Conservation (phyloP, 2,329 filamentous ascomycete genomes). For the Penicillium sp. region DNA sequence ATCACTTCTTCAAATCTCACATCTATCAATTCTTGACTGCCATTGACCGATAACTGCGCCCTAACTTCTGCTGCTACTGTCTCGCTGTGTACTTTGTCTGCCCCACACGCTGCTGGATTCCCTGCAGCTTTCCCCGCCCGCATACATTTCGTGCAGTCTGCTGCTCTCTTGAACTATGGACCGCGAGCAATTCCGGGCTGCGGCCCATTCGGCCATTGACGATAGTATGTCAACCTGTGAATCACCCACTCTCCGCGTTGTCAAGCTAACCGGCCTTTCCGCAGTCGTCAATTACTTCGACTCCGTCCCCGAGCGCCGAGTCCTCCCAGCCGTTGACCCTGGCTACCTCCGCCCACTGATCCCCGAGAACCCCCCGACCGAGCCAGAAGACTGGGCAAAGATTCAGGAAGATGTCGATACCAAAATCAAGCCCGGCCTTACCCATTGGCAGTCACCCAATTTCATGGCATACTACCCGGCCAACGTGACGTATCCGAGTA, state of each 20-base stretch:
- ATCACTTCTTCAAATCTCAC: neutral
- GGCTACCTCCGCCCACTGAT: slow-evolving; percentile 84
- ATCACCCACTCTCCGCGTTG: neutral
- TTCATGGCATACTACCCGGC: slow-evolving; percentile 97
- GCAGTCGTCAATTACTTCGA: slow-evolving; percentile 83
- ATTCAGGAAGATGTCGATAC: slow-evolving; percentile 82
- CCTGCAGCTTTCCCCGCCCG: neutral
- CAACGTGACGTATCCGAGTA: slow-evolving; percentile 75
- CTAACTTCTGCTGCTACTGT: neutral
- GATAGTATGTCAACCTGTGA: slow-evolving; percentile 64
- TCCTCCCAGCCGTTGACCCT: slow-evolving; percentile 76
- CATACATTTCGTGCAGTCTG: neutral
- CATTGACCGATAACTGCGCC: neutral
- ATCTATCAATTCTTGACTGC: neutral
- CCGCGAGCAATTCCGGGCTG: slow-evolving; percentile 72
- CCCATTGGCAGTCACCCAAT: slow-evolving; percentile 91
- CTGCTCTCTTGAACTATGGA: slow-evolving; percentile 61
- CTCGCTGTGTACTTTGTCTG: neutral
- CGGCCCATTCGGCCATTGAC: slow-evolving; percentile 76
- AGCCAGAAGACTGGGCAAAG: slow-evolving; percentile 70
- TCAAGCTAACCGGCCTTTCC: neutral
- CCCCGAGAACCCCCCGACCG: slow-evolving; percentile 65
- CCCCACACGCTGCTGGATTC: neutral
- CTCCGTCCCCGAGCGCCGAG: slow-evolving; percentile 67
- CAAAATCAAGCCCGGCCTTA: slow-evolving; percentile 88